Base-by-base conservation (phyloP, 1,139 yeast species). In the Geotrichum reessii region DNA sequence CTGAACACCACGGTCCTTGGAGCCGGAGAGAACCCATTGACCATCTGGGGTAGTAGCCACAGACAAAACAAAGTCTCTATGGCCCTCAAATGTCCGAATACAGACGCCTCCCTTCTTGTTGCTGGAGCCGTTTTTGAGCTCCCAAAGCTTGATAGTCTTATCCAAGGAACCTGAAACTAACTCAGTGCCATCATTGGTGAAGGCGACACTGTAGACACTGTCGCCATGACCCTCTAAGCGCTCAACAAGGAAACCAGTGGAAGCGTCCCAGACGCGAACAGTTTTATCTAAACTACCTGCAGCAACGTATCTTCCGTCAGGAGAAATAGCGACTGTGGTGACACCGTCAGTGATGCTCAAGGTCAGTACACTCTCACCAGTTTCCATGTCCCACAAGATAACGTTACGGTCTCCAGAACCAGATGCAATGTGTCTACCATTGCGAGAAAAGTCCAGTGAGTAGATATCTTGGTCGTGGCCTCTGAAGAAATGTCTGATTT, bases 381-480 rank as follows among this genome's bases (percentile, higher is more conserved):
- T 33, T 17, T 33, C 40, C 40, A 33, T 33, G 69, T 92, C 88
- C 99, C 99, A 93, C 69, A 92, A 81, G 76, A 93, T 93, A 65
- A 93, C 95, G 24, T 98, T 91, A 78, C 95, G 85, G 76, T 93
- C 99, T 68, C 93, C 81, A 17, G 97, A 90, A 57, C 98, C 98
- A 6, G 95, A 86, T 4, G 95, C 96, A 66, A 93, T 88, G 71
- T 91, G 96, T 67, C 85, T 83, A 62, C 97, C 97, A 69, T 86
- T 87, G 61, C 91, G 88, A 22, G 97, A 87, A 74, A 92, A 93
- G 2, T 95, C 93, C 53, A 92, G 98, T 14, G 95, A 86, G 76
- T 92, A 92, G 57, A 93, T 98, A 2, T 97, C 88, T 74, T 93
- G 97, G 78, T 87, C 89, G 74, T 93, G 98, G 28, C 98, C 98